Evolutionary conservation across 176 grass and related monocot genomes (phyloP).

Genomic region (Eremochloa ophiuroides): DNA sequence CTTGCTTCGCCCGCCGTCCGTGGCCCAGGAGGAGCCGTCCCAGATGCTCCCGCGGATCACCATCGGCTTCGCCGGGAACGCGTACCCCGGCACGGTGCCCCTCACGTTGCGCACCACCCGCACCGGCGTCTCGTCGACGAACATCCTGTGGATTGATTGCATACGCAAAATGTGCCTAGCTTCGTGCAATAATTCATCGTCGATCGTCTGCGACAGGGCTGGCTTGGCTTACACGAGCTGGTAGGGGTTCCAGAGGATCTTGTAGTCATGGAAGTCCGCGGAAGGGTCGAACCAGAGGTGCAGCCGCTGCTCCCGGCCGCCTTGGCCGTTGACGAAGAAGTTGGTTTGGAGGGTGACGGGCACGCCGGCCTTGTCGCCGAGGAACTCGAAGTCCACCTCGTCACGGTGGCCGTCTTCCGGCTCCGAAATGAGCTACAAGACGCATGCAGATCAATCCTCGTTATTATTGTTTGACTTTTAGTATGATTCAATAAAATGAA

Average conservation of each 20-base stretch:
- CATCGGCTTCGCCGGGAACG: constrained; percentile 60
- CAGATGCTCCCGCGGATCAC: constrained; percentile 50
- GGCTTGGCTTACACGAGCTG: constrained; percentile 65
- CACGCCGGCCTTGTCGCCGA: constrained; percentile 49
- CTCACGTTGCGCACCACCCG: constrained; percentile 53
- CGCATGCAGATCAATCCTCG: not conserved
- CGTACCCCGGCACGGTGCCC: not conserved
- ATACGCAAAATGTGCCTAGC: no score
- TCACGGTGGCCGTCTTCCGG: constrained; percentile 26
- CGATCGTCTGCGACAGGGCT: no score
- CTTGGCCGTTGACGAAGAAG: constrained; percentile 50
- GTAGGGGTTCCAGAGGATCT: constrained; percentile 73
- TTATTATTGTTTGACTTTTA: no score
- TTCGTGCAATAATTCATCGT: no score
- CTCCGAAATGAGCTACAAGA: constrained; percentile 24
- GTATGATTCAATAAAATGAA: no score
- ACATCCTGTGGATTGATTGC: constrained; percentile 25
- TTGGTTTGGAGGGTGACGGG: constrained; percentile 65
- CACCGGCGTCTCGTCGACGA: constrained; percentile 58
- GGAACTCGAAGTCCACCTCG: constrained; percentile 74
- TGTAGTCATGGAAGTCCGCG: constrained; percentile 69
- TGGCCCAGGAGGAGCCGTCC: constrained; percentile 73
- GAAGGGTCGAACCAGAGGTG: constrained; percentile 72
- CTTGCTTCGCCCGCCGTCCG: constrained; percentile 49
- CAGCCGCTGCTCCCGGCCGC: constrained; percentile 52